These are phyloP conservation scores for Candida pini DNA, from an alignment of 805 yeast species.

Conservation along the genomic window DNA sequence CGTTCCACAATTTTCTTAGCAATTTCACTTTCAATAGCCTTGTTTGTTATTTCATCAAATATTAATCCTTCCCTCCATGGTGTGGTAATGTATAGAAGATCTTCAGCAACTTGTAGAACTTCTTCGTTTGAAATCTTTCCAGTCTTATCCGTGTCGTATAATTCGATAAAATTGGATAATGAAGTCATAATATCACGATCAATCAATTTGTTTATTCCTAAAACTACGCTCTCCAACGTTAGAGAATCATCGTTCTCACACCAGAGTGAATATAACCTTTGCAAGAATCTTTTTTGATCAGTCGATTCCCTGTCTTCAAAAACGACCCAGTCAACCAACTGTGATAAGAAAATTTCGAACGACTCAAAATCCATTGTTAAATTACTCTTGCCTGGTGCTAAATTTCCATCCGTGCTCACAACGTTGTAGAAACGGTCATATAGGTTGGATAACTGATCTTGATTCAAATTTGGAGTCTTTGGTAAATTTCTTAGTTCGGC, in stretches of 20 bases:
- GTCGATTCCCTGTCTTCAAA: slow-evolving; percentile 28
- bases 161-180: slow-evolving; percentile 70
- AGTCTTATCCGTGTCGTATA: slow-evolving; percentile 58
- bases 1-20: slow-evolving; percentile 54
- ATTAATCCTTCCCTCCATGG: slow-evolving; percentile 76
- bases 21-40: slow-evolving; percentile 57
- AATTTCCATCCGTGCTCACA: slow-evolving; percentile 56
- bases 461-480: slow-evolving; percentile 54
- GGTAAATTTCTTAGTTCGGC: slow-evolving; percentile 87
- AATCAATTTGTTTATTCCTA: slow-evolving; percentile 65
- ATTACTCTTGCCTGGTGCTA: slow-evolving; percentile 57
- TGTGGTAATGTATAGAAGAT: slow-evolving; percentile 69
- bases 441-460: slow-evolving; percentile 57
- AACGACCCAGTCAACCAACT: slow-evolving; percentile 71
- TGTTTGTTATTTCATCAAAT: slow-evolving; percentile 60
- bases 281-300: slow-evolving; percentile 44
- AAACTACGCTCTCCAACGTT: slow-evolving; percentile 61
- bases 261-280: slow-evolving; percentile 68
- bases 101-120: slow-evolving; percentile 82
- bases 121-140: slow-evolving; percentile 72
- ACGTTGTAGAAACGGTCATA: slow-evolving; percentile 83
- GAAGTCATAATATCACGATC: slow-evolving; percentile 73
- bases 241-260: slow-evolving; percentile 52
- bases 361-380: slow-evolving; percentile 66
- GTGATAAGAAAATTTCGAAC: slow-evolving; percentile 69